phyloP scores from a whole-genome alignment of 495 filamentous ascomycete species.

The Podospora pseudopauciseta region DNA sequence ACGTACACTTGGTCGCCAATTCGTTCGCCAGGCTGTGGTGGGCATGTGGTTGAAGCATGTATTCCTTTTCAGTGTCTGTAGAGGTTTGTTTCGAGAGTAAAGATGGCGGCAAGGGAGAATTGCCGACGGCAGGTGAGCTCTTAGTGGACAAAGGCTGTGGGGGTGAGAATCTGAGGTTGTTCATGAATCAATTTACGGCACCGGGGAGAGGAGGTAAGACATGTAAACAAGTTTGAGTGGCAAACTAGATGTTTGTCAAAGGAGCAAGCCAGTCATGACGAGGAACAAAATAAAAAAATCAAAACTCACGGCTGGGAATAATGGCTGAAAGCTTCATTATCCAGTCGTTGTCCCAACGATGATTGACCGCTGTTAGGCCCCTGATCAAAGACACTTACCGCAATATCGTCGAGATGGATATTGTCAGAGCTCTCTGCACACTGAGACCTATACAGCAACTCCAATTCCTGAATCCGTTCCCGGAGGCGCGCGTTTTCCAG shows the following conservation, averaged over 20 bases:
- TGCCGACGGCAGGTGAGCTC: not conserved
- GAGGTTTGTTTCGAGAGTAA: not conserved
- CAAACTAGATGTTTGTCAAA: not conserved
- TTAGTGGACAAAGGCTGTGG: not conserved
- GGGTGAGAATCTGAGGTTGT: not conserved
- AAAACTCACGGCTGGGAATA: constrained; percentile 3
- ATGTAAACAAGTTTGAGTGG: not conserved
- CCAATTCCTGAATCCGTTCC: not conserved
- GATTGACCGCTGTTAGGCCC: not conserved
- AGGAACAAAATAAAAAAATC: not conserved
- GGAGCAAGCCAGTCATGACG: not conserved
- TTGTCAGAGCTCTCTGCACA: not conserved
- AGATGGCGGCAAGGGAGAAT: not conserved
- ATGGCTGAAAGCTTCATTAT: not conserved
- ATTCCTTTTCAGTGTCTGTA: not conserved
- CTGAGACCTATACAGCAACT: not conserved
- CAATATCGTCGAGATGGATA: not conserved
- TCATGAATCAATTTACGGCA: not conserved
- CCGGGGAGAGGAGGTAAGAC: not conserved
- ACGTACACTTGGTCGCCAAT: not conserved
- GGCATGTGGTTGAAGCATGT: not conserved
- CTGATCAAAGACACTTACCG: not conserved
- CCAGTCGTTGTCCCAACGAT: not conserved
- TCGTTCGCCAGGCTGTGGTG: constrained; percentile 1
- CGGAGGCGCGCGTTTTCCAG: not conserved